phyloP scores from a whole-genome alignment of 768 basidiomycete species.

The Favolaschia claudopus region DNA sequence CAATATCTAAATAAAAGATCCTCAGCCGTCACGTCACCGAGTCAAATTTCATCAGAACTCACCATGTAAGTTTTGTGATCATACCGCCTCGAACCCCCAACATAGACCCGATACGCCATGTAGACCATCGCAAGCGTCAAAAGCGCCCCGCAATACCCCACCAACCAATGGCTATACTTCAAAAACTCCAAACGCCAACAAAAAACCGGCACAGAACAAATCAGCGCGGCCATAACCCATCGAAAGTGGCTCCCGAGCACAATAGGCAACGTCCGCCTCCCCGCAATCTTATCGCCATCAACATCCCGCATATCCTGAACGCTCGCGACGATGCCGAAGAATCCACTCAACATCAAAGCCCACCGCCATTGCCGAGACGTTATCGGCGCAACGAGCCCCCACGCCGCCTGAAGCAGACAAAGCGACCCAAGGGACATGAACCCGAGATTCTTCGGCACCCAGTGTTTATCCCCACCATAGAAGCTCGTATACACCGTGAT shows the following conservation, averaged over 20 bases:
- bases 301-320: constrained; percentile 50
- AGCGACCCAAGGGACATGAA: constrained; percentile 19
- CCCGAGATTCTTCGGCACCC: constrained; percentile 16
- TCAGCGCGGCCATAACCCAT: constrained; percentile 13
- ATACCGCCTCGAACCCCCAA: constrained; percentile 8
- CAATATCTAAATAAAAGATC: constrained; percentile 2
- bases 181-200: constrained; percentile 20
- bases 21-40: neutral
- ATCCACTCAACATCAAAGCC: constrained; percentile 21
- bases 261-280: constrained; percentile 49
- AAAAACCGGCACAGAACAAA: constrained; percentile 1
- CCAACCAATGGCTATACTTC: constrained; percentile 2
- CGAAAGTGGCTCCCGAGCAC: constrained; percentile 44
- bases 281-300: constrained; percentile 43
- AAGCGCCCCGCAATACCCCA: neutral
- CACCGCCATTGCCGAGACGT: constrained; percentile 5
- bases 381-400: constrained; percentile 20
- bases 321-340: constrained; percentile 48
- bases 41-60: neutral
- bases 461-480: constrained; percentile 21
- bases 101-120: constrained; percentile 15
- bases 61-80: constrained; percentile 27
- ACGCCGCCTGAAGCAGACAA: constrained; percentile 12
- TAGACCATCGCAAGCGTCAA: constrained; percentile 17
- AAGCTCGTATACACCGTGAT: constrained; percentile 15